Evolutionary conservation across 371 early-diverging fungal species (phyloP), one percentile per base, ranked within the genome.

Genomic region (Mucor lusitanicus): DNA sequence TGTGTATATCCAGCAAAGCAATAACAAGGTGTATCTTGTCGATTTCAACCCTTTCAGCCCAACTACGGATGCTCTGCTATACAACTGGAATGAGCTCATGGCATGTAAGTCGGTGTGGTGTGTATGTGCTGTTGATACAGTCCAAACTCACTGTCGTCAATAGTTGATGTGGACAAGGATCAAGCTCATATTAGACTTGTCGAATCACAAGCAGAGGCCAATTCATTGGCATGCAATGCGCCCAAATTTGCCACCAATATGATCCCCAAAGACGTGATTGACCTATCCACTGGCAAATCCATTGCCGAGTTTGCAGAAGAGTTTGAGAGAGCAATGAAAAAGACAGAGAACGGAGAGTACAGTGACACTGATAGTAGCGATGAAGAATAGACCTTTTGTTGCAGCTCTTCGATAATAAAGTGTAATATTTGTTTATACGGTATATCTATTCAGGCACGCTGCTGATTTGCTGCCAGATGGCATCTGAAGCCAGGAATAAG

Each of bases 1-100:
- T 75, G 93, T 93, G 0, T 96, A 96, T 73, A 71, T 96, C 21
- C 86, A 86, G 42, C 75, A 82, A 40, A 78, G 80, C 19, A 77
- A 79, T 39, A 75, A 78, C 8, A 84, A 83, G 35, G 90, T 90
- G 3, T 93, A 83, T 71, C 70, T 97, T 6, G 78, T 97, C 3
- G 97, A 97, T 77, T 92, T 97, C 72, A 95, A 96, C 70, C 95
- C 95, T 0, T 92, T 94, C 71, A 80, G 85, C 39, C 78, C 81
- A 35, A 79, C 84, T 2, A 95, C 96, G 0, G 97, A 97, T 68
- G 68, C 91, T 17, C 79, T 94, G 13, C 75, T 97, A 15, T 96
- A 87, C 71, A 75, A 77, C 17, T 96, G 97, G 97, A 68, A 77
- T 7, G 95, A 95, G 70, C 75, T 97, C 11, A 65, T 88, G 48